These are phyloP conservation scores for Bonia amplexicaulis DNA, from an alignment of 176 grass and related monocot genomes.

Conservation along the genomic window DNA sequence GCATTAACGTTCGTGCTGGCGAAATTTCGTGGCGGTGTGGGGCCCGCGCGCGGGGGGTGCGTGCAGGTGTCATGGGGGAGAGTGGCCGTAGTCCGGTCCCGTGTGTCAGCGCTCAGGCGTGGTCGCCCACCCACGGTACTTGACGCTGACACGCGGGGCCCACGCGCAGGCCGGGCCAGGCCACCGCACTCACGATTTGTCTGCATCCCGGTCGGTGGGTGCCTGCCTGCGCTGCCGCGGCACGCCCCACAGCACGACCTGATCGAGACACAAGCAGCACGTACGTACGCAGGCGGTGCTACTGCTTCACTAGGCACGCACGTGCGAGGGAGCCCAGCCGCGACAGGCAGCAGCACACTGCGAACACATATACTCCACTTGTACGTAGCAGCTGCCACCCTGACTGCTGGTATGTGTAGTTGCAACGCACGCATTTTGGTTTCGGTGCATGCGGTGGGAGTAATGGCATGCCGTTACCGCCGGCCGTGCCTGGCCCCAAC, in stretches of 20 bases:
- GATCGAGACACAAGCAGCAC: neutral
- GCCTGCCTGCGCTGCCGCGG: neutral
- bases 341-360: neutral
- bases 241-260: neutral
- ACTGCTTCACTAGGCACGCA: neutral
- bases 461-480: neutral
- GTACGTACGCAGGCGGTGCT: neutral
- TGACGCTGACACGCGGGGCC: neutral
- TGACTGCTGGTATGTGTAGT: neutral
- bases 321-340: neutral
- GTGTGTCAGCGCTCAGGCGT: slow-evolving; percentile 17
- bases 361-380: neutral
- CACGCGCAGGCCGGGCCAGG: neutral
- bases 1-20: neutral
- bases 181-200: slow-evolving; percentile 46
- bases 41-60: neutral
- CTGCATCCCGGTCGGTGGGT: neutral
- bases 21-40: neutral
- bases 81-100: neutral
- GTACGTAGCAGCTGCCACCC: neutral
- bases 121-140: slow-evolving; percentile 22
- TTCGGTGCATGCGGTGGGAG: neutral
- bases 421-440: neutral
- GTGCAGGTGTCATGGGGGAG: slow-evolving; percentile 30
- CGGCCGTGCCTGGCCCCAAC: neutral